A percentile compares a stretch with the other conserved stretches of the same genome.
Conservation (phyloP, 257 asterid genomes). For the Solanum bukasovii region DNA sequence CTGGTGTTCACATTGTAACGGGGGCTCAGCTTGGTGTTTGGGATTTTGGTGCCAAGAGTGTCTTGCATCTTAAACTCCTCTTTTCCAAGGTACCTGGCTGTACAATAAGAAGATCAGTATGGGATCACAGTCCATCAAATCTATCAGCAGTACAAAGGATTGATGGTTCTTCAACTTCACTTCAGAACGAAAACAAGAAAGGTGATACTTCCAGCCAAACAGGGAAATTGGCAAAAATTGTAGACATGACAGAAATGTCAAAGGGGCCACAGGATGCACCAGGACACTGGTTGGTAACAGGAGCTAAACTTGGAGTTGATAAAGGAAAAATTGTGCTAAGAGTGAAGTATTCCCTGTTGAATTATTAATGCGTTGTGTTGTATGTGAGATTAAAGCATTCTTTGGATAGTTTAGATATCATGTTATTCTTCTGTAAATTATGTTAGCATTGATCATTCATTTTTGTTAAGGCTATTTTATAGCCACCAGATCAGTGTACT, state of each 20-base stretch:
- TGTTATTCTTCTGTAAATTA: slow-evolving; percentile 23
- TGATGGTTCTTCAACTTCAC: slow-evolving; percentile 59
- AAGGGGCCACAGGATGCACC: slow-evolving; percentile 97
- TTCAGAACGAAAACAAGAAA: slow-evolving; percentile 27
- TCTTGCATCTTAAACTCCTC: slow-evolving; percentile 82
- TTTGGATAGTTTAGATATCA: slow-evolving; percentile 4
- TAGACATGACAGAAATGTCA: slow-evolving; percentile 92
- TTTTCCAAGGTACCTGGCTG: slow-evolving; percentile 97
- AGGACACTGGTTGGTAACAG: slow-evolving; percentile 95
- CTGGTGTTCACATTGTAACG: slow-evolving; percentile 86
- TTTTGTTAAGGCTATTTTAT: neutral
- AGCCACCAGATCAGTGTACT: neutral
- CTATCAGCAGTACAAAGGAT: slow-evolving; percentile 31
- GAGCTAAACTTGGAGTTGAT: slow-evolving; percentile 99
- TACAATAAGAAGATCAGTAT: slow-evolving; percentile 88
- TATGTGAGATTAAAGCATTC: slow-evolving; percentile 6
- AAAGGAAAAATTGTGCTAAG: slow-evolving; percentile 78
- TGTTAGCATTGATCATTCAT: slow-evolving; percentile 7
- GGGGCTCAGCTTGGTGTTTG: slow-evolving; percentile 99
- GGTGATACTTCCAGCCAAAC: slow-evolving; percentile 45
- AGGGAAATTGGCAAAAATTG: slow-evolving; percentile 76
- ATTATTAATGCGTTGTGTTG: slow-evolving; percentile 46
- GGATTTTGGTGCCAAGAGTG: slow-evolving; percentile 88
- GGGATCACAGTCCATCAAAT: slow-evolving; percentile 93
- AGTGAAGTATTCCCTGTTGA: slow-evolving; percentile 79